phyloP scores from a whole-genome alignment of 768 basidiomycete species.

The Phanerochaete carnosa region DNA sequence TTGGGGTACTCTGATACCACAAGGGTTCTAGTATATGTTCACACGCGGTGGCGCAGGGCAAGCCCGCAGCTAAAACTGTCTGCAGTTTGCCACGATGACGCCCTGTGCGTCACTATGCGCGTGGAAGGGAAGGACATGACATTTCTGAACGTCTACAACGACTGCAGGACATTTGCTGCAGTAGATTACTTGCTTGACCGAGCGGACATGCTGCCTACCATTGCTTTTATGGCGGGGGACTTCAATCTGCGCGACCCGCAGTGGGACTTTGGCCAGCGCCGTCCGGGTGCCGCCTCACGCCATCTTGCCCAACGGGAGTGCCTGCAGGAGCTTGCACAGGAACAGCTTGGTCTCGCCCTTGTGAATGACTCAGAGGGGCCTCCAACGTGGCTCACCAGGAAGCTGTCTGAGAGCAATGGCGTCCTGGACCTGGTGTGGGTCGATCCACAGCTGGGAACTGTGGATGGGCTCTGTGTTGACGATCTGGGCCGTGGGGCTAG shows the following conservation, averaged over 20 bases:
- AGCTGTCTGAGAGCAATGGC: not conserved
- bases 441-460: not conserved
- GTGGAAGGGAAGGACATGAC: not conserved
- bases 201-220: not conserved
- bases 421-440: constrained; percentile 9
- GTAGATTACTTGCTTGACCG: not conserved
- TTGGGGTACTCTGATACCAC: not conserved
- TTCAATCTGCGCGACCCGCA: constrained; percentile 11
- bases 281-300: not conserved
- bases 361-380: constrained; percentile 3
- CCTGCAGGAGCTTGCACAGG: constrained; percentile 1
- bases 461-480: not conserved
- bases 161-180: not conserved
- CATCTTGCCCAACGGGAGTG: not conserved
- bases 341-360: not conserved
- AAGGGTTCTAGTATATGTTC: constrained; percentile 2
- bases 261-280: constrained; percentile 6
- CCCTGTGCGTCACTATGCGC: not conserved
- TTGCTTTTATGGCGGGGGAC: constrained; percentile 10
- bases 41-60: not conserved
- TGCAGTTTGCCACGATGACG: not conserved
- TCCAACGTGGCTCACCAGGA: constrained; percentile 4
- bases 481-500: not conserved
- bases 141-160: constrained; percentile 11
- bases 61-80: not conserved